Evolutionary conservation across 495 filamentous ascomycete species (phyloP).

Genomic region (Ascobolus immersus): DNA sequence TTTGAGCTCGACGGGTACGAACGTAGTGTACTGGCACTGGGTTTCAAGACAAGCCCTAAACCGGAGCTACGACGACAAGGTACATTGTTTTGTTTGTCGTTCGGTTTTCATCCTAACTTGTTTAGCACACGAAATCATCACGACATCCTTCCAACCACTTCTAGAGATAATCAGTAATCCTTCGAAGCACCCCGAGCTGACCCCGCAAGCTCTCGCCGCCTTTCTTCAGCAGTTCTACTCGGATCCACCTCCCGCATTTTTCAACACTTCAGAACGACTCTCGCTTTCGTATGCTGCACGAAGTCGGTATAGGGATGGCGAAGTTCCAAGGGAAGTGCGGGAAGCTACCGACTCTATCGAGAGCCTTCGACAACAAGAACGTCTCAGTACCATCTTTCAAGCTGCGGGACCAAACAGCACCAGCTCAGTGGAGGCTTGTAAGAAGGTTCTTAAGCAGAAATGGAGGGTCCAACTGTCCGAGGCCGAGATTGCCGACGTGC

Average conservation of each 20-base stretch:
- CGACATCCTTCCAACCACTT: slow-evolving; percentile 14
- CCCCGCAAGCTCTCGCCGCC: slow-evolving; percentile 23
- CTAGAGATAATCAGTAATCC: slow-evolving; percentile 25
- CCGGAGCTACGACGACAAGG: slow-evolving; percentile 72
- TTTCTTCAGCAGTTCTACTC: slow-evolving; percentile 33
- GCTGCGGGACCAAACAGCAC: slow-evolving; percentile 35
- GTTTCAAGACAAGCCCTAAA: slow-evolving; percentile 56
- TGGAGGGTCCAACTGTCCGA: slow-evolving; percentile 47
- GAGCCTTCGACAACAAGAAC: slow-evolving; percentile 15
- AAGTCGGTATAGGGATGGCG: slow-evolving; percentile 14
- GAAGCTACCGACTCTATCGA: slow-evolving; percentile 15
- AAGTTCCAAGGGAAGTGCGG: slow-evolving; percentile 11
- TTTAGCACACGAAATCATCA: slow-evolving; percentile 13
- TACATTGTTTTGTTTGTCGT: slow-evolving; percentile 18
- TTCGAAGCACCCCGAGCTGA: slow-evolving; percentile 32
- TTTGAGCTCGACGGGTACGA: slow-evolving; percentile 72
- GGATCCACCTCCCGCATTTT: slow-evolving; percentile 12
- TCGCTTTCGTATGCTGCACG: slow-evolving; percentile 14
- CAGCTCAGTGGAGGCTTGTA: slow-evolving; percentile 23
- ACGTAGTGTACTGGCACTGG: slow-evolving; percentile 68
- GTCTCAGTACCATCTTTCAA: slow-evolving; percentile 51
- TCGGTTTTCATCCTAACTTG: not conserved
- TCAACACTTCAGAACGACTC: slow-evolving; percentile 11
- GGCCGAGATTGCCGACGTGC: slow-evolving; percentile 51
- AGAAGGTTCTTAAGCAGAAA: slow-evolving; percentile 24